phyloP scores from a whole-genome alignment of 148 eudicot species.

The Dianthus caryophyllus region DNA sequence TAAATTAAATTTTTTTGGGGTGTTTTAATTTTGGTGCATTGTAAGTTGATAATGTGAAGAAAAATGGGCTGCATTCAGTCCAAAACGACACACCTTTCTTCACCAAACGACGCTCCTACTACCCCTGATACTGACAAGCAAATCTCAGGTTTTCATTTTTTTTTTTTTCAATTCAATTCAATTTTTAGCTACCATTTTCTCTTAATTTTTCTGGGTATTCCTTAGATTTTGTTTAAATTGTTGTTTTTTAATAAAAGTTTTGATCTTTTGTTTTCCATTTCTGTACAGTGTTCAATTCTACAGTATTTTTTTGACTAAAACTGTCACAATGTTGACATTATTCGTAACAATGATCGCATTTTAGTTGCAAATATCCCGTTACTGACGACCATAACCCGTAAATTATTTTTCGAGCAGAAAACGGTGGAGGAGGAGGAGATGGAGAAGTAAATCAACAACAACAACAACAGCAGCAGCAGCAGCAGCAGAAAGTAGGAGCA shows the following conservation, averaged over 20 bases:
- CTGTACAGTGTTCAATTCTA: too few relatives aligned
- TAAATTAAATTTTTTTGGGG: too few relatives aligned
- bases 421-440: conserved; percentile 19
- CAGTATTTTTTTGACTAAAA: too few relatives aligned
- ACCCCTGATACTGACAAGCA: conserved; percentile 33
- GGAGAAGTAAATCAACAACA: conserved; percentile 28
- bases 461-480: neutral
- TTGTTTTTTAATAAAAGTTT: neutral
- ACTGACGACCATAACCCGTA: too few relatives aligned
- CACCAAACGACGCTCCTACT: conserved; percentile 36
- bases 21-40: too few relatives aligned
- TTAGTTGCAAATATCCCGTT: too few relatives aligned
- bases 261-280: too few relatives aligned
- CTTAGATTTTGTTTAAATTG: neutral
- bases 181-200: conserved; percentile 13
- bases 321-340: too few relatives aligned
- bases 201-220: conserved; percentile 17
- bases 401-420: conserved; percentile 23
- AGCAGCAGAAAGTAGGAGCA: conserved; percentile 24
- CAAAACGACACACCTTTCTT: conserved; percentile 46
- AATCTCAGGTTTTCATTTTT: conserved; percentile 24
- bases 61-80: conserved; percentile 54
- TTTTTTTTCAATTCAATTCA: neutral
- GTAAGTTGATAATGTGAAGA: conserved; percentile 28
- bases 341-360: too few relatives aligned